Percentiles rank a stretch among this genome's conserved stretches.
These are phyloP conservation scores for Huntiella savannae DNA, from an alignment of 2,329 filamentous ascomycete species.

Conservation along the genomic window DNA sequence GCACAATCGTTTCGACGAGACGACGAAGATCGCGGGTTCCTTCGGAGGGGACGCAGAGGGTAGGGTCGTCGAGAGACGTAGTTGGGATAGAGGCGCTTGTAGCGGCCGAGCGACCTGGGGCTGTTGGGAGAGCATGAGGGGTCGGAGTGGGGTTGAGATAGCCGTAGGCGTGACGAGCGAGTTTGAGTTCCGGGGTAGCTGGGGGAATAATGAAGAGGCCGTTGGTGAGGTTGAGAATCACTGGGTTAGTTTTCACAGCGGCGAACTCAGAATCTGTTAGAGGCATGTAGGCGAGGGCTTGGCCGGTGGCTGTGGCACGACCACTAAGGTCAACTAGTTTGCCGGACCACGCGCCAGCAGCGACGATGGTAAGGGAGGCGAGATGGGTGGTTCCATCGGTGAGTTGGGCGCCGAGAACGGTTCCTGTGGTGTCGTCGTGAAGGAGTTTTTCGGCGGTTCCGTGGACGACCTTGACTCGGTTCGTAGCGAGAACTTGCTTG, in stretches of 20 bases:
- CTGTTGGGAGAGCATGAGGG: slow-evolving; percentile 18
- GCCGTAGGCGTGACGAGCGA: slow-evolving; percentile 50
- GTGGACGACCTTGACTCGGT: slow-evolving; percentile 35
- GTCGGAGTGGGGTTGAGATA: slow-evolving; percentile 36
- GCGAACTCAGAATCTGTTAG: slow-evolving; percentile 54
- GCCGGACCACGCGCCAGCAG: slow-evolving; percentile 75
- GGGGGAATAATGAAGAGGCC: slow-evolving; percentile 64
- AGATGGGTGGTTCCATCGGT: slow-evolving; percentile 28
- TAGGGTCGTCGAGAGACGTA: slow-evolving; percentile 22
- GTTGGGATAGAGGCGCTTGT: slow-evolving; percentile 18
- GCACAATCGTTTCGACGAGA: slow-evolving; percentile 39
- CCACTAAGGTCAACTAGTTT: slow-evolving; percentile 60
- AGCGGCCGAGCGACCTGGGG: slow-evolving; percentile 14
- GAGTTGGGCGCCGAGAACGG: slow-evolving; percentile 32
- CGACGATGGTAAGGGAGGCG: slow-evolving; percentile 60
- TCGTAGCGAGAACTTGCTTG: slow-evolving; percentile 31
- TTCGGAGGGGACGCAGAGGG: slow-evolving; percentile 35
- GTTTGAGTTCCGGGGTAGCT: slow-evolving; percentile 39
- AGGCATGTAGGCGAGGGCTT: slow-evolving; percentile 59
- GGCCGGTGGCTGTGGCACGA: slow-evolving; percentile 61
- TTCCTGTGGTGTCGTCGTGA: slow-evolving; percentile 20
- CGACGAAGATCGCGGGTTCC: slow-evolving; percentile 41
- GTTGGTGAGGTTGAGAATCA: slow-evolving; percentile 50
- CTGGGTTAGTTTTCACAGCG: slow-evolving; percentile 44
- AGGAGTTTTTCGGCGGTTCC: slow-evolving; percentile 28